Base-by-base conservation (phyloP, 495 filamentous ascomycete genomes). In the Penicillium waksmanii region DNA sequence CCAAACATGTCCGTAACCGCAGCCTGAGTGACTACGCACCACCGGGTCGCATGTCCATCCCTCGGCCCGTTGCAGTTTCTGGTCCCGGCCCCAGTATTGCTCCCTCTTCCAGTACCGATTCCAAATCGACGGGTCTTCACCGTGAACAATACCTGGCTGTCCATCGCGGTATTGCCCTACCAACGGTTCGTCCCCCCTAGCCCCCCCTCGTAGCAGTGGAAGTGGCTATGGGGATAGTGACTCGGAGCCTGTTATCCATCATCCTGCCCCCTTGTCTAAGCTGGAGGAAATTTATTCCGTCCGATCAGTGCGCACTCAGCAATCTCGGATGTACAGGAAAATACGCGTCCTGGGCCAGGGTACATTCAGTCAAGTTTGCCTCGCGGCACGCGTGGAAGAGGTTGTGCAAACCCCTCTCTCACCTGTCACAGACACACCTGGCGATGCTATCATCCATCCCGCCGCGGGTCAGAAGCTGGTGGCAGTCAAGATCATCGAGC, bases 401-500 rank as follows among this genome's bases (percentile, higher is more conserved):
- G 8, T 53, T 15, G 44, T 46, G 2, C 60, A 58, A n/a, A 61
- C 59, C n/a, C 66, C 63, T 12, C 47, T 69, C 42, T 73, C 53
- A 31, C 67, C 69, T 3, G 62, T 57, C n/a, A 64, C 61, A 21
- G 71, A 78, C 62, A 66, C 75, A 51, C 68, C 70, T 18, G 75
- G 74, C 11, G 40, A 77, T 73, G 52, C 81, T 77, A 51, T 40
- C 1, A 43, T 82, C 81, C 59, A 75, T 69, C 56, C 76, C 66
- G 59, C 21, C 8, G 46, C 78, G 68, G 76, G 82, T 9, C 87
- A 86, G 67, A 87, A 86, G 63, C 75, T 98, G 21, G 96, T 98
- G 11, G 95, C 95, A 12, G 87, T 98, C 64, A 98, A 98, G 73
- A 86, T 98, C 55, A 92, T 96, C 61, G 92, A 96, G 66, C 91